A percentile compares a stretch with the other conserved stretches of the same genome.
Conservation (phyloP, 2,329 filamentous ascomycete genomes). For the Pezicula rhizophila region DNA sequence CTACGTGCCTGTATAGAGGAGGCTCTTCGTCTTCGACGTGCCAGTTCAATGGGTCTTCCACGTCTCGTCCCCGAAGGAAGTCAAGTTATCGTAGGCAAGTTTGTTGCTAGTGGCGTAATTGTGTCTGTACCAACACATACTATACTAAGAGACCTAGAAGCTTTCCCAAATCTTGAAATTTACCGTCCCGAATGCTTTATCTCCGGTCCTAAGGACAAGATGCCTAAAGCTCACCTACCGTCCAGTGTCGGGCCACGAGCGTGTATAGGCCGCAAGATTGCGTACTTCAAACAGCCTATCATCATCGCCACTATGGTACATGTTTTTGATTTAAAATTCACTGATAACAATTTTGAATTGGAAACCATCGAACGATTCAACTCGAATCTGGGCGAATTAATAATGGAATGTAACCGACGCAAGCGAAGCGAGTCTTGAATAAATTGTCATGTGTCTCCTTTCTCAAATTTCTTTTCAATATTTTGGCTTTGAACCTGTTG, state of each 20-base stretch:
- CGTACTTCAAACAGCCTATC: slow-evolving; percentile 11
- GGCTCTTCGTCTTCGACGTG: slow-evolving; percentile 36
- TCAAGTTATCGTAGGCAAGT: slow-evolving; percentile 34
- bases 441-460: too few species aligned
- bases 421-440: too few species aligned
- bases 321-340: background rate
- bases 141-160: slow-evolving; percentile 12
- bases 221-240: slow-evolving; percentile 10
- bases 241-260: slow-evolving; percentile 16
- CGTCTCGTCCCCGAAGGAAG: slow-evolving; percentile 39
- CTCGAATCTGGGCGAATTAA: background rate
- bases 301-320: slow-evolving; percentile 1
- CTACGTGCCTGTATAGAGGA: slow-evolving; percentile 46
- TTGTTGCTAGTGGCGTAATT: slow-evolving; percentile 34
- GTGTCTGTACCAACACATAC: slow-evolving; percentile 36
- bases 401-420: too few species aligned
- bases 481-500: too few species aligned
- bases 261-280: slow-evolving; percentile 18
- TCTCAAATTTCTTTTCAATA: too few species aligned
- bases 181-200: slow-evolving; percentile 38
- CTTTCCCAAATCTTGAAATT: slow-evolving; percentile 29
- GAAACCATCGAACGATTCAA: background rate
- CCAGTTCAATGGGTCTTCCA: slow-evolving; percentile 34
- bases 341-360: background rate
- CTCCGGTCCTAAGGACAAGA: slow-evolving; percentile 1